Conservation (phyloP, 2,329 filamentous ascomycete species). For the Chaetomiaceae sp. region DNA sequence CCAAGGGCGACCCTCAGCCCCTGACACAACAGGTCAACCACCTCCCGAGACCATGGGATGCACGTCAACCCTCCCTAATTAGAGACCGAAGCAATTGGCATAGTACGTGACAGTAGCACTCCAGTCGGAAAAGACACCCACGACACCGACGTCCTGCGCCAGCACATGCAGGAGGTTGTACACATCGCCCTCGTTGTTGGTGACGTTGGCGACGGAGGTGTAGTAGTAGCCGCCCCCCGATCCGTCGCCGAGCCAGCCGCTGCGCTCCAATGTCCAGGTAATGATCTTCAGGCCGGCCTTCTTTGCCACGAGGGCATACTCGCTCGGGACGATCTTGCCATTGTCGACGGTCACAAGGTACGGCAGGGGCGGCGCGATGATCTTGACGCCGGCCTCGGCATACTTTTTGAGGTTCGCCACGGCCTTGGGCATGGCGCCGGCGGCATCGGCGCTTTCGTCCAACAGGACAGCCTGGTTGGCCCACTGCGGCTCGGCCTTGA, state of each 20-base stretch:
- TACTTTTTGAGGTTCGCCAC: slow-evolving; percentile 53
- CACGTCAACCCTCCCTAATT: too few relatives aligned
- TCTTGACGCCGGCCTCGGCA: slow-evolving; percentile 52
- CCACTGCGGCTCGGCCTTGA: slow-evolving; percentile 55
- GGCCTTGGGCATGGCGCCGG: slow-evolving; percentile 47
- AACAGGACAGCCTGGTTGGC: slow-evolving; percentile 60
- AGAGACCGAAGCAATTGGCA: slow-evolving; percentile 59
- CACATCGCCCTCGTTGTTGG: slow-evolving; percentile 61
- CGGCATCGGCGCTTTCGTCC: slow-evolving; percentile 55
- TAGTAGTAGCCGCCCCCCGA: slow-evolving; percentile 51
- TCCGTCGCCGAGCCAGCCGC: slow-evolving; percentile 52
- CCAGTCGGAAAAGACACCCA: slow-evolving; percentile 66
- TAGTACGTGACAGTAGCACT: slow-evolving; percentile 64
- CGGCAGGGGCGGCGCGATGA: slow-evolving; percentile 59
- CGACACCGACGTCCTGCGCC: slow-evolving; percentile 54
- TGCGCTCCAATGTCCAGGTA: slow-evolving; percentile 65
- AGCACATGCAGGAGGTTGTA: slow-evolving; percentile 63
- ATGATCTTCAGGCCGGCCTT: slow-evolving; percentile 59
- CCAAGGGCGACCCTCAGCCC: too few relatives aligned
- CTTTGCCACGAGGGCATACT: slow-evolving; percentile 57
- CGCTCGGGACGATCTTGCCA: slow-evolving; percentile 55
- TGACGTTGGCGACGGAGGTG: slow-evolving; percentile 47
- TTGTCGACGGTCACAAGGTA: slow-evolving; percentile 53
- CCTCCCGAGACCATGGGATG: too few relatives aligned
- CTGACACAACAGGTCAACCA: too few relatives aligned